A percentile compares a stretch with the other conserved stretches of the same genome.
Evolutionary conservation across 371 early-diverging fungal species (phyloP).

Genomic region (Blastocladiella emersonii): DNA sequence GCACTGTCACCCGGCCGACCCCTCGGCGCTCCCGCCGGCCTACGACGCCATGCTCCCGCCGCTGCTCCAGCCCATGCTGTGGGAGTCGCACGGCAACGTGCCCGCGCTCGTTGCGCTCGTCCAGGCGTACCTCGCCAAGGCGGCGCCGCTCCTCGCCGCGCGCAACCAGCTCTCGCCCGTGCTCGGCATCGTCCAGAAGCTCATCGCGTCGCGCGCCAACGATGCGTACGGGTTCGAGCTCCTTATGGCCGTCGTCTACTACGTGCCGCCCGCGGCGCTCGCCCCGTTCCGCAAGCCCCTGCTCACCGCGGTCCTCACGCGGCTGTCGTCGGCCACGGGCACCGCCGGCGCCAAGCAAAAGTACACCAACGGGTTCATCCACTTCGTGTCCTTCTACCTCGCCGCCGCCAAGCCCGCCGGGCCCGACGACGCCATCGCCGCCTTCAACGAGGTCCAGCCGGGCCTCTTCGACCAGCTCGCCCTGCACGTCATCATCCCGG

Average conservation of each 20-base stretch:
- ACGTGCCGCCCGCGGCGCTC: conserved; percentile 18
- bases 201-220: conserved; percentile 67
- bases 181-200: conserved; percentile 86
- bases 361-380: background rate
- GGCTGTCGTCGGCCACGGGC: background rate
- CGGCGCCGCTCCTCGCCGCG: conserved; percentile 38
- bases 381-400: background rate
- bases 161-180: conserved; percentile 59
- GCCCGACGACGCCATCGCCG: background rate
- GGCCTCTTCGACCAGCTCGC: background rate
- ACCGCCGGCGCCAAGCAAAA: background rate
- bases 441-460: background rate
- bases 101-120: conserved; percentile 83
- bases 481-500: background rate
- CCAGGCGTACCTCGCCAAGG: conserved; percentile 65
- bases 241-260: conserved; percentile 48
- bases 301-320: background rate
- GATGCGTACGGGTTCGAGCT: conserved; percentile 78
- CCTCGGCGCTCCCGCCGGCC: conserved; percentile 42
- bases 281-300: background rate
- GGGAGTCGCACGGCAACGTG: conserved; percentile 79
- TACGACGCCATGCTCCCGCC: conserved; percentile 59
- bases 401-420: background rate
- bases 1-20: conserved; percentile 48
- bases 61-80: conserved; percentile 66